Evolutionary conservation across 2,329 filamentous ascomycete species (phyloP).

Genomic region (Stemphylium lycopersici): DNA sequence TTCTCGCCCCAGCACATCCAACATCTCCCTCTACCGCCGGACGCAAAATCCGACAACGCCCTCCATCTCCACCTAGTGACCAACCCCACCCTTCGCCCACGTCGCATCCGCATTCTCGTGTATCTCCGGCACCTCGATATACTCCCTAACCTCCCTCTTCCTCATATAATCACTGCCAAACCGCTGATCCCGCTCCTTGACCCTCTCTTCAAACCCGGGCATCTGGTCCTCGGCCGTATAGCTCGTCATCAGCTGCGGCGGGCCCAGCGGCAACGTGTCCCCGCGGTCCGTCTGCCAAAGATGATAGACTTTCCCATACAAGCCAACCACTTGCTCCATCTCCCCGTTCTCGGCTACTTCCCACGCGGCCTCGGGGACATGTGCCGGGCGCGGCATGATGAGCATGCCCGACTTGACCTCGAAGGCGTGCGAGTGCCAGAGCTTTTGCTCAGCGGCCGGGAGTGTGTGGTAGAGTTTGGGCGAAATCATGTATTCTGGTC

Average conservation of each 20-base stretch:
- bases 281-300: slow-evolving; percentile 85
- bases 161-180: slow-evolving; percentile 59
- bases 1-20: too few species aligned
- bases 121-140: slow-evolving; percentile 58
- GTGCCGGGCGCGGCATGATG: slow-evolving; percentile 70
- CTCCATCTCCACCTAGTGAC: slow-evolving; percentile 8
- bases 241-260: slow-evolving; percentile 69
- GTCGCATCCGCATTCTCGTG: slow-evolving; percentile 57
- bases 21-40: neutral
- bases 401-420: slow-evolving; percentile 81
- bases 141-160: slow-evolving; percentile 61
- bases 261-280: slow-evolving; percentile 66
- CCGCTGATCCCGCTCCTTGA: slow-evolving; percentile 60
- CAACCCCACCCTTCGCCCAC: slow-evolving; percentile 48
- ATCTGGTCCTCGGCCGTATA: slow-evolving; percentile 60
- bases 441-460: slow-evolving; percentile 68
- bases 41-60: neutral
- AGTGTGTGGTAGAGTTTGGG: slow-evolving; percentile 71
- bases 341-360: slow-evolving; percentile 77
- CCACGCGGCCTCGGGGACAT: slow-evolving; percentile 68
- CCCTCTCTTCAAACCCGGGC: slow-evolving; percentile 50
- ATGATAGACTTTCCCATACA: slow-evolving; percentile 87
- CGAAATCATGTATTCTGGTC: slow-evolving; percentile 80
- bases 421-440: slow-evolving; percentile 81
- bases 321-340: slow-evolving; percentile 74